These are phyloP conservation scores for Xanthoparmelia taractica DNA, from an alignment of 495 filamentous ascomycete species.

Conservation along the genomic window DNA sequence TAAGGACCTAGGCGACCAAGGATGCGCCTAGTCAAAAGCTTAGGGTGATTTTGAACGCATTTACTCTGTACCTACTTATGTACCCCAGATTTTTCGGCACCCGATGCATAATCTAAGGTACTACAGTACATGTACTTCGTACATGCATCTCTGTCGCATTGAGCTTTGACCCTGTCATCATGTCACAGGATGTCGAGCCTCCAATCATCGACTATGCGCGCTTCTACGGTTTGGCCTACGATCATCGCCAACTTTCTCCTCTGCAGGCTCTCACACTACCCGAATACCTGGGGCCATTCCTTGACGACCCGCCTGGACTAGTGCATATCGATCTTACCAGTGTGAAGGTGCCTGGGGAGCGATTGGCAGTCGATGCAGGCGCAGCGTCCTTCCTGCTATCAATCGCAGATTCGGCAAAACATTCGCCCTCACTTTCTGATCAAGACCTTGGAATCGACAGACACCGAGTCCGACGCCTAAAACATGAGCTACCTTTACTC, in stretches of 20 bases:
- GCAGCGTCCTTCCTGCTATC: conserved; percentile 27
- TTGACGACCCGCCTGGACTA: conserved; percentile 11
- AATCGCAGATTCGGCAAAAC: conserved; percentile 15
- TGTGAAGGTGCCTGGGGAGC: conserved; percentile 13
- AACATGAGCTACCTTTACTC: conserved; percentile 47
- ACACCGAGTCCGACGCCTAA: conserved; percentile 30
- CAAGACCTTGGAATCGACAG: conserved; percentile 29
- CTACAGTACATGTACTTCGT: background rate
- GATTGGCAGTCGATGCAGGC: conserved; percentile 23
- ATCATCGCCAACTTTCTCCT: conserved; percentile 29
- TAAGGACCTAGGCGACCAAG: background rate
- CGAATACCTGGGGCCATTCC: background rate
- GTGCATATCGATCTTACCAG: conserved; percentile 4
- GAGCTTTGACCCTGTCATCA: conserved; percentile 5
- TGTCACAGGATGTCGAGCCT: conserved; percentile 26
- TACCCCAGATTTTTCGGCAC: conserved; percentile 8
- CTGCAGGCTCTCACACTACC: conserved; percentile 14
- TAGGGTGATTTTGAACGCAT: no score
- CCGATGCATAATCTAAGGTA: background rate
- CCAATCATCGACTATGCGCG: conserved; percentile 40
- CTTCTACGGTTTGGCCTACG: conserved; percentile 32
- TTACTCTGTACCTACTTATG: no score
- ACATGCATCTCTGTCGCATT: background rate
- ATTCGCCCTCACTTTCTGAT: conserved; percentile 1
- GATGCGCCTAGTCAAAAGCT: background rate